phyloP scores from a whole-genome alignment of 768 basidiomycete species.

The Suillus discolor region DNA sequence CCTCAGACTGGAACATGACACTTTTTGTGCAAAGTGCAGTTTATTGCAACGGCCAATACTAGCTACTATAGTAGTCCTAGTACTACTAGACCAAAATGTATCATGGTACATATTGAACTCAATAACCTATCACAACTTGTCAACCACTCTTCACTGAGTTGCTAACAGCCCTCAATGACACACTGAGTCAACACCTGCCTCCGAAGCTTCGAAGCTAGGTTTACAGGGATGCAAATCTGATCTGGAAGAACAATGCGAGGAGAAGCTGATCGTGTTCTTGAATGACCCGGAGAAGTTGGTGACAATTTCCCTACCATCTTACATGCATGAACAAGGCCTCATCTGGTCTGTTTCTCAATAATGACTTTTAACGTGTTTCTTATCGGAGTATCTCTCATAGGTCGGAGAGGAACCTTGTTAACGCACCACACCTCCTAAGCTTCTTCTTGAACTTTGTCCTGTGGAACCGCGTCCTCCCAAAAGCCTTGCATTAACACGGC shows the following conservation, averaged over 20 bases:
- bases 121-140: too few species aligned
- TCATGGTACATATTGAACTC: too few species aligned
- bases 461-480: conserved; percentile 55
- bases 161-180: too few species aligned
- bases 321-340: conserved; percentile 67
- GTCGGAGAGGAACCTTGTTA: conserved; percentile 49
- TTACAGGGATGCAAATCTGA: conserved; percentile 36
- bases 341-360: conserved; percentile 52
- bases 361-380: background rate
- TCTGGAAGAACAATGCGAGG: conserved; percentile 42
- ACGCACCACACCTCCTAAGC: conserved; percentile 53
- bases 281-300: conserved; percentile 59
- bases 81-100: too few species aligned
- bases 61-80: too few species aligned
- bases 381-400: conserved; percentile 29
- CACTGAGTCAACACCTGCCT: too few species aligned
- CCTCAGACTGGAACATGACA: too few species aligned
- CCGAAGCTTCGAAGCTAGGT: conserved; percentile 18
- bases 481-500: conserved; percentile 44
- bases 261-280: conserved; percentile 55
- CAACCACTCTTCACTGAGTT: too few species aligned
- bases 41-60: too few species aligned
- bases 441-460: conserved; percentile 69
- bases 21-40: too few species aligned
- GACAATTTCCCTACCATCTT: conserved; percentile 70